Conservation (phyloP, 1,139 yeast species). For the Kurtzmaniella quercitrusa region DNA sequence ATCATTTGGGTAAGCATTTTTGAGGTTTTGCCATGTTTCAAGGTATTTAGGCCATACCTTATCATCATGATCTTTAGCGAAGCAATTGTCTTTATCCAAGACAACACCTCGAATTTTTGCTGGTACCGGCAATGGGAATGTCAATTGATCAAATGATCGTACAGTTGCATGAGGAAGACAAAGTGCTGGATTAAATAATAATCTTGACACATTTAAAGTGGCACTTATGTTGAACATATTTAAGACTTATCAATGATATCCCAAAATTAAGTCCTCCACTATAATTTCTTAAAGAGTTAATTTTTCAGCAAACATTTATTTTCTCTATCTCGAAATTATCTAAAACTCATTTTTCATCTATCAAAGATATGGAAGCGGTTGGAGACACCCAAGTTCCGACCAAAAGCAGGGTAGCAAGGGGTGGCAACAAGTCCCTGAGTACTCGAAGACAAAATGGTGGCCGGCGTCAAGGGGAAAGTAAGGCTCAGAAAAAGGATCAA, state of each 20-base stretch:
- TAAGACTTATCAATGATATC: too few species aligned
- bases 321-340: not conserved
- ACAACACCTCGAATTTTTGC: slow-evolving; percentile 68
- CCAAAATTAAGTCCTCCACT: too few species aligned
- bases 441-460: not conserved
- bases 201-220: slow-evolving; percentile 60
- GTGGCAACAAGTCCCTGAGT: not conserved
- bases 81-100: slow-evolving; percentile 92
- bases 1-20: slow-evolving; percentile 57
- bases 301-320: not conserved
- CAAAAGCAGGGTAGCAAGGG: slow-evolving; percentile 1
- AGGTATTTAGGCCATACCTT: slow-evolving; percentile 75
- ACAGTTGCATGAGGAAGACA: slow-evolving; percentile 67
- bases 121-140: slow-evolving; percentile 40
- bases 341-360: not conserved
- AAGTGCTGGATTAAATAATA: slow-evolving; percentile 60
- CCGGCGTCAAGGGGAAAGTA: not conserved
- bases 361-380: not conserved
- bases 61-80: slow-evolving; percentile 80
- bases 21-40: slow-evolving; percentile 56
- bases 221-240: slow-evolving; percentile 63
- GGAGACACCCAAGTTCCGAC: not conserved
- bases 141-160: slow-evolving; percentile 59
- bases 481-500: slow-evolving; percentile 5
- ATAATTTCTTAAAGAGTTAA: not conserved